Base-by-base conservation (phyloP, 352 stramenopile genomes). In the Stramenopiles sp. region DNA sequence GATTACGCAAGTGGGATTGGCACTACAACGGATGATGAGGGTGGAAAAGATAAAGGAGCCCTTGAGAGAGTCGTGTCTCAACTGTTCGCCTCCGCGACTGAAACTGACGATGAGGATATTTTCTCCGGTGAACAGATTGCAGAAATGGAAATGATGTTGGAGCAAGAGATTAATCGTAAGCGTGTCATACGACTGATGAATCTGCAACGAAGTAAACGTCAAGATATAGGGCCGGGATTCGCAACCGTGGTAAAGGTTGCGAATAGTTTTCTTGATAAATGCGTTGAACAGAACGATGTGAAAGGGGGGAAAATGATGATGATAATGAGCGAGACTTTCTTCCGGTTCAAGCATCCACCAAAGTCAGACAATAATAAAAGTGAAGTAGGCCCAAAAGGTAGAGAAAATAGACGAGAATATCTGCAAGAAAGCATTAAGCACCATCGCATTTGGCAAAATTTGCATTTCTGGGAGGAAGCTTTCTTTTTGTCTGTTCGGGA, bases 271-370 rank as follows among this genome's bases (percentile, higher is more conserved):
- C 55, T 71, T 22, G 55, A 71, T 27, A 71, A 71, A 71, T 71
- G 55, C 27, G 55, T 71, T 22, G 55, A 71, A 71, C 55, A 71
- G 55, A 71, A 71, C 55, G 55, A 71, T 71, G 55, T 71, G 55
- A 71, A 71, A 71, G 55, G 55, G 55, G 55, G 22, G 55, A 71
- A 71, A 27, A 71, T 71, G 55, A 71, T 71, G 55, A 71, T 71
- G 55, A 71, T 71, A 71, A 71, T 71, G 55, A 71, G 55, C 27
- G 55, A 71, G 27, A 71, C 55, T 27, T 71, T 71, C 27, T 71
- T 71, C 55, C 55, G 55, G 22, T 71, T 71, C 27, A 27, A 25
- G 22, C 22, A 71, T 27, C 22, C 22, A 22, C 55, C 55, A 27
- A n/a, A n/a, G n/a, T n/a, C n/a, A n/a, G 55, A 27, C 22, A 71